phyloP scores from a whole-genome alignment of 176 grass and related monocot genomes.

The Triticum turgidum region DNA sequence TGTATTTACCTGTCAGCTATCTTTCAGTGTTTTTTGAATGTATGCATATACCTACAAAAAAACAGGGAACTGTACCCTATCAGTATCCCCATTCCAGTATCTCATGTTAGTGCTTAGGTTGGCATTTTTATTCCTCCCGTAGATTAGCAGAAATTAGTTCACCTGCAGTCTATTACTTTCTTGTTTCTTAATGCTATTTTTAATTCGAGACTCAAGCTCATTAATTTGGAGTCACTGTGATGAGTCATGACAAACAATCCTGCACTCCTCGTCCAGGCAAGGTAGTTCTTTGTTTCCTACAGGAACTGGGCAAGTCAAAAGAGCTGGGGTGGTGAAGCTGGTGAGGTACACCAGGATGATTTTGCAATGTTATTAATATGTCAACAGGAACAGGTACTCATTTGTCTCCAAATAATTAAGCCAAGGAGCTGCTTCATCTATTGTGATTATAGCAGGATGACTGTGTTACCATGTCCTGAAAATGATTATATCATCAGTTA shows the following conservation, averaged over 20 bases:
- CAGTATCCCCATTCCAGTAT: background rate
- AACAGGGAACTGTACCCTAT: background rate
- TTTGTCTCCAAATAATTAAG: slow-evolving; percentile 1
- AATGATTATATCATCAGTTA: slow-evolving; percentile 5
- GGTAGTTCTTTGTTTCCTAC: background rate
- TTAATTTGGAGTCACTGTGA: background rate
- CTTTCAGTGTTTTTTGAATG: background rate
- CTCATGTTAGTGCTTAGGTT: background rate
- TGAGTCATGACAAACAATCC: background rate
- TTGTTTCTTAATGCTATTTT: background rate
- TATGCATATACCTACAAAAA: background rate
- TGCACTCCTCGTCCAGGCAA: background rate
- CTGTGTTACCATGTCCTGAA: background rate
- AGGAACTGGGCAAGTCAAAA: background rate
- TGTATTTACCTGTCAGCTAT: slow-evolving; percentile 11
- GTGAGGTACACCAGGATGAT: background rate
- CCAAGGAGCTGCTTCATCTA: background rate
- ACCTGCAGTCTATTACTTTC: background rate
- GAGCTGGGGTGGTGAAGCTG: background rate
- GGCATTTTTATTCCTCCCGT: background rate
- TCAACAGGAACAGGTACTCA: background rate
- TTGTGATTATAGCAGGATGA: background rate
- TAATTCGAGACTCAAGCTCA: background rate
- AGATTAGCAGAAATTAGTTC: slow-evolving; percentile 25
- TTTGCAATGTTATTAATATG: background rate